Percentiles rank a stretch among this genome's conserved stretches.
These are phyloP conservation scores for Corymbia maculata DNA, from an alignment of 345 rosid species.

Conservation along the genomic window DNA sequence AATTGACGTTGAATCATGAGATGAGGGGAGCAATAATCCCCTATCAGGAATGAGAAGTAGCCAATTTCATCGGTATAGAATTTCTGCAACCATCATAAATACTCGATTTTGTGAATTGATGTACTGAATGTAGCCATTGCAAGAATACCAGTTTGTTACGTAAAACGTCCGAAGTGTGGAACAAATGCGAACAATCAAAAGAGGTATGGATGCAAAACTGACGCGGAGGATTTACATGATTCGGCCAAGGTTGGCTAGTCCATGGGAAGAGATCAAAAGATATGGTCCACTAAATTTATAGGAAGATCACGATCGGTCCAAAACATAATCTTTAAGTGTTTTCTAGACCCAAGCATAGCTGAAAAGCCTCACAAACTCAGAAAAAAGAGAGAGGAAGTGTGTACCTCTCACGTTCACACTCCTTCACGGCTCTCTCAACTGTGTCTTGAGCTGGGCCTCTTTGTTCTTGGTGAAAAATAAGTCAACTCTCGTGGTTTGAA, in stretches of 20 bases:
- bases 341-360: neutral
- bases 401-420: neutral
- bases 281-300: no score
- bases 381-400: neutral
- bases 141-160: neutral
- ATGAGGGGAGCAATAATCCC: neutral
- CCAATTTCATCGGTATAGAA: neutral
- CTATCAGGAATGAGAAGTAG: neutral
- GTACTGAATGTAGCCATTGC: no score
- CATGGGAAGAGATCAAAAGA: neutral
- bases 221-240: accelerated
- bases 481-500: neutral
- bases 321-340: neutral
- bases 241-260: neutral
- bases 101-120: no score
- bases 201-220: neutral
- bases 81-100: no score
- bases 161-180: neutral
- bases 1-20: neutral
- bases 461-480: neutral
- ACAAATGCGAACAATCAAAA: neutral
- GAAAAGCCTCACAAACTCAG: neutral
- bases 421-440: neutral
- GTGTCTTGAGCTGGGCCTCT: neutral
- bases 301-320: neutral